A percentile compares a stretch with the other conserved stretches of the same genome.
Conservation (phyloP, 352 stramenopile species). For the Vaucheria bursata region DNA sequence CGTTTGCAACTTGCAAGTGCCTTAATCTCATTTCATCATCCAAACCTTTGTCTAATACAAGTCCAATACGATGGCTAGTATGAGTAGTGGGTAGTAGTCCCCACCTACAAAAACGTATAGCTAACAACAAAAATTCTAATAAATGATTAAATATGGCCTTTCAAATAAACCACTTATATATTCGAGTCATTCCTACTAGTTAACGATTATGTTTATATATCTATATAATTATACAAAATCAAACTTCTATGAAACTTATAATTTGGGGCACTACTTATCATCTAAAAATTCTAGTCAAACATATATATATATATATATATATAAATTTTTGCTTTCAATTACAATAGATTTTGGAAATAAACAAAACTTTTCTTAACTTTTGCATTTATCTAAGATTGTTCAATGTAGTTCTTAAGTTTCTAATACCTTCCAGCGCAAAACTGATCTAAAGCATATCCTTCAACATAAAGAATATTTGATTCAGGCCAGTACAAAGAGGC, state of each 20-base stretch:
- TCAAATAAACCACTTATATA: background rate
- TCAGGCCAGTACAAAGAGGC: constrained; percentile 48
- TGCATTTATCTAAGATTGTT: background rate
- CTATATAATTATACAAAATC: too few relatives aligned
- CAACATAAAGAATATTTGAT: constrained; percentile 49
- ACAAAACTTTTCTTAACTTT: too few relatives aligned
- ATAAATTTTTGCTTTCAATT: too few relatives aligned
- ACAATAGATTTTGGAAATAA: background rate
- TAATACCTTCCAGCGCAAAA: constrained; percentile 42
- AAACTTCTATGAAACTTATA: too few relatives aligned
- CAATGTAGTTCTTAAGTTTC: background rate
- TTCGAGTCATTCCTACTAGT: background rate
- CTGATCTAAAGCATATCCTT: constrained; percentile 47
- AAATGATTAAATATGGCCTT: background rate
- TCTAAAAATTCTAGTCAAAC: too few relatives aligned
- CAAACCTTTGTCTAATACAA: constrained; percentile 48
- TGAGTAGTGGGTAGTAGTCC: constrained; percentile 36
- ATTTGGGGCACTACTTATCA: too few relatives aligned
- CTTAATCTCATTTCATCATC: constrained; percentile 45
- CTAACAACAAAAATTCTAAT: background rate
- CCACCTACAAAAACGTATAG: constrained; percentile 24
- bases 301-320: too few relatives aligned
- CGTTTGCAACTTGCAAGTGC: constrained; percentile 47
- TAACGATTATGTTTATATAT: too few relatives aligned
- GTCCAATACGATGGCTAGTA: constrained; percentile 41